phyloP scores from a whole-genome alignment of 2,329 filamentous ascomycete species.

The Aspergillus quadrilineatus region DNA sequence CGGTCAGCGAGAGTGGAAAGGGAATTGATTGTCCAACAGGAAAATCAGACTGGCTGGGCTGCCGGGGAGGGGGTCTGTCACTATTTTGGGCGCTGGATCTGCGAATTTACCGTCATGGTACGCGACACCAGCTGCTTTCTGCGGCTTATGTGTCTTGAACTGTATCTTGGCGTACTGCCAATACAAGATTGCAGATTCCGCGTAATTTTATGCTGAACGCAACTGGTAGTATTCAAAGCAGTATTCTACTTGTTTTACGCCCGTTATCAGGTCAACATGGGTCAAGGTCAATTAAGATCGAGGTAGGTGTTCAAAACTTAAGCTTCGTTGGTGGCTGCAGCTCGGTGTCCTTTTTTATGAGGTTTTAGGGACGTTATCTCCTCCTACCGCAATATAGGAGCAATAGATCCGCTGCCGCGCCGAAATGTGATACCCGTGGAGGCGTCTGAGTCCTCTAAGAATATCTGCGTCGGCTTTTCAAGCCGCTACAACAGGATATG shows the following conservation, averaged over 20 bases:
- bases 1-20: constrained; percentile 25
- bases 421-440: not conserved
- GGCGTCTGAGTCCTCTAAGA: not conserved
- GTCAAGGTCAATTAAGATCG: not conserved
- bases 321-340: not conserved
- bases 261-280: not conserved
- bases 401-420: too few species aligned
- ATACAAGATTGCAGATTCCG: not conserved
- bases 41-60: constrained; percentile 27
- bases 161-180: not conserved
- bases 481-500: not conserved
- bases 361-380: not conserved
- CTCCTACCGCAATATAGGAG: not conserved
- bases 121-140: not conserved
- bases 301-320: not conserved
- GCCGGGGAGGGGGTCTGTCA: constrained; percentile 21
- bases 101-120: constrained; percentile 17
- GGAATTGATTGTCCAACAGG: constrained; percentile 28
- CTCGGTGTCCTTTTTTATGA: not conserved
- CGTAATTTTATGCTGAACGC: not conserved
- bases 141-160: not conserved
- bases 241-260: not conserved
- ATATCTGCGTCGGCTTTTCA: not conserved
- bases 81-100: constrained; percentile 33
- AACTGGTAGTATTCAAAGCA: not conserved